Base-by-base conservation (phyloP, 768 basidiomycete genomes). In the Fistulinella prunicolor region DNA sequence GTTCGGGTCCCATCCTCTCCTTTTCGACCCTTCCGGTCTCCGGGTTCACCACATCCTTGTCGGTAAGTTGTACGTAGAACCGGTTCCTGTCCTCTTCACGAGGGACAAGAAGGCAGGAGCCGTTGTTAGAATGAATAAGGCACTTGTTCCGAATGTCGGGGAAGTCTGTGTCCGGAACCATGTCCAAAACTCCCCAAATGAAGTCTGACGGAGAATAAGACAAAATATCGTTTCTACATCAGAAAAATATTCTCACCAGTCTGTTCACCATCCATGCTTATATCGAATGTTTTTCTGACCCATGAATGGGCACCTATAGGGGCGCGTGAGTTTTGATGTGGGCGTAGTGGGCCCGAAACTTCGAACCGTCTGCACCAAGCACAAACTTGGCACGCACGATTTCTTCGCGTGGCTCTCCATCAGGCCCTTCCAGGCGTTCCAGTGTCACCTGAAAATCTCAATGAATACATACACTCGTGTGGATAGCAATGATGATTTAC, bases 101-200 rank as follows among this genome's bases (percentile, higher is more conserved):
- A 0, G 88, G 88, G 40, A 91, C 86, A 36, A 86, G 60, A 80
- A 89, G 83, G 49, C 83, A 80, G 0, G 83, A 80, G 1, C 85
- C 83, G 41, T 78, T 74, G 32, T 74, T 73, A 0, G 86, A 88
- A 62, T 89, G 86, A 16, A 89, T 77, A 0, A 70, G 80, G 39
- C 71, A 70, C 54, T 71, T 75, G 48, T 81, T 82, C 12, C 87
- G 80, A 49, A 86, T 82, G 60, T 90, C 86, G 0, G 89, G 89
- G 51, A 89, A 87, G 58, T 89, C 71, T 1, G 86, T 88, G 14
- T 82, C 75, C 0, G 83, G 83, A 17, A 79, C 58, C 42, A 80
- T 70, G 64, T 90, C 90, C n/a, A 90, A 66, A 3, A 92, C 89
- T 3, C 90, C 90, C 90, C 90, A 93, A 17, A 91, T 74, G 48